Evolutionary conservation across 1,284 basidiomycete genomes (phyloP).

Genomic region (Cutaneotrichosporon daszewskae): DNA sequence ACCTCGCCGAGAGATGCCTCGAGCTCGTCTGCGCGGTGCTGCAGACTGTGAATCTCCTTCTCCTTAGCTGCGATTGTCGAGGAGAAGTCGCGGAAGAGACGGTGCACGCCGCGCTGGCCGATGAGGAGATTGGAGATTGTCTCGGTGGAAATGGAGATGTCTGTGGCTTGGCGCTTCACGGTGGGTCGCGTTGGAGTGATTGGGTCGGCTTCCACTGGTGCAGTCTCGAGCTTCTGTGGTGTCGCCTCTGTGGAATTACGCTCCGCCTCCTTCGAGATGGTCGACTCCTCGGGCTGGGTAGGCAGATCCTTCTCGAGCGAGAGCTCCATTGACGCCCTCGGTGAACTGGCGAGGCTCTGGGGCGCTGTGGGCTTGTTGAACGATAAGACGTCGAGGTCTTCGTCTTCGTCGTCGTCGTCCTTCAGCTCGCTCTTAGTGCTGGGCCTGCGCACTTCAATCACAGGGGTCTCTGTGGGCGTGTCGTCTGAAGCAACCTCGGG

Average conservation of each 20-base stretch:
- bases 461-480: background rate
- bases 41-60: conserved; percentile 62
- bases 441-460: background rate
- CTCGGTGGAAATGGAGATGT: conserved; percentile 19
- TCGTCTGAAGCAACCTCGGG: background rate
- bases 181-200: too few species aligned
- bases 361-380: too few species aligned
- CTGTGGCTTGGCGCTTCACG: conserved; percentile 2
- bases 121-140: conserved; percentile 42
- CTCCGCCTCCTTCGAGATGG: background rate
- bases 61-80: conserved; percentile 32
- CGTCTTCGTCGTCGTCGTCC: conserved; percentile 4
- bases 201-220: too few species aligned
- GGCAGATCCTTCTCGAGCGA: too few species aligned
- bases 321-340: too few species aligned
- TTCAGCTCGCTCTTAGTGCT: background rate
- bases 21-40: conserved; percentile 70
- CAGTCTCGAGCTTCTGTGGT: too few species aligned
- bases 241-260: background rate
- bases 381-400: conserved; percentile 1
- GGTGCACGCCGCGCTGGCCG: conserved; percentile 44
- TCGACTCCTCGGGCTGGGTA: background rate
- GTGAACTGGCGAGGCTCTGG: too few species aligned
- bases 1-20: conserved; percentile 55
- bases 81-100: conserved; percentile 43